Base-by-base conservation (phyloP, 495 filamentous ascomycete species). In the Niebla homalea region DNA sequence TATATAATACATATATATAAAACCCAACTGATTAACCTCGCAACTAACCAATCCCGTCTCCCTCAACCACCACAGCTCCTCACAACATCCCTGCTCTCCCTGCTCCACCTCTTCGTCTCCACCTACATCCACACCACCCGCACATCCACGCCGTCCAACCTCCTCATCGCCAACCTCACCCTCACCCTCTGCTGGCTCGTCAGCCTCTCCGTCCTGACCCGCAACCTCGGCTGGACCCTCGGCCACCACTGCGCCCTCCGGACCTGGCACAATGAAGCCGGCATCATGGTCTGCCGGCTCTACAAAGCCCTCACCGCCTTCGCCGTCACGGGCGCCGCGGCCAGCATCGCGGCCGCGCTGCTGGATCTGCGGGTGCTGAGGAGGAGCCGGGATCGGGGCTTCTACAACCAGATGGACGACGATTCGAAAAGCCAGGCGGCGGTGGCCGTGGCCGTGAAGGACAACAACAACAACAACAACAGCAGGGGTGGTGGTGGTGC, bases 261-360 rank as follows among this genome's bases (percentile, higher is more conserved):
- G 32, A 70, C 70, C 63, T 85, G 79, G 78, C 64, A 67, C 36
- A 75, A 72, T 29, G 67, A 72, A 0, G 73, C 73, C 25, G 80
- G 74, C 29, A 71, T 82, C 43, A 68, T 70, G 58, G 72, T 84
- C 37, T 84, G 80, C 62, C 62, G 75, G 46, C 64, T 73, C 53
- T 85, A 81, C 70, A 85, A 84, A 64, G 70, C 79, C 16, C 66
- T 84, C 8, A 81, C 80, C 64, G 57, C 71, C n/a, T 83, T 85
- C 64, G 69, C 73, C 4, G 60, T 79, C 26, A 44, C 74, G 41
- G 78, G 72, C 29, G 52, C 70, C 0, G n/a, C 54, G 3, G 16
- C 56, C 22, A 56, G 56, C 40, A 22, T 58, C 36, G 23, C 45
- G 14, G 50, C 53, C 16, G n/a, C 54, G 3, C 36, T 50, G 21